phyloP scores from a whole-genome alignment of 805 yeast species.

The Clavispora fructus region DNA sequence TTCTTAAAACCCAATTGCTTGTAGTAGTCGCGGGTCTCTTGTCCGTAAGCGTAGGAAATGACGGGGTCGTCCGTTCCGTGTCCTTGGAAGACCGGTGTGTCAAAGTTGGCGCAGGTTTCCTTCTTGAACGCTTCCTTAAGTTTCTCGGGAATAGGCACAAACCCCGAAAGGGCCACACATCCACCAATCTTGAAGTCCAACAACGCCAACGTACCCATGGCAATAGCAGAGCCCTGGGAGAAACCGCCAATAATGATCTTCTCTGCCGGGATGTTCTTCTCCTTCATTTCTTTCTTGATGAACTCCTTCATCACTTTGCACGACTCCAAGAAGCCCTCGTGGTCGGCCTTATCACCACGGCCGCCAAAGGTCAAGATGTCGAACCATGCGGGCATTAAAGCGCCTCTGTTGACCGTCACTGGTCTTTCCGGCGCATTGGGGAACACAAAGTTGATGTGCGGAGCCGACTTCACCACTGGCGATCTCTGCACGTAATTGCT shows the following conservation, averaged over 20 bases:
- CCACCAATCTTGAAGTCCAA: slow-evolving; percentile 70
- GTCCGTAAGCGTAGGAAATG: slow-evolving; percentile 40
- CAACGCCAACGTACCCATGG: slow-evolving; percentile 56
- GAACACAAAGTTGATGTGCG: slow-evolving; percentile 60
- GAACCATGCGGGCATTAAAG: slow-evolving; percentile 80
- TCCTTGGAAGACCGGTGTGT: slow-evolving; percentile 80
- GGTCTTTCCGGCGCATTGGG: slow-evolving; percentile 84
- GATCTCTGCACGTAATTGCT: slow-evolving; percentile 54
- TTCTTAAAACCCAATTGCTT: slow-evolving; percentile 40
- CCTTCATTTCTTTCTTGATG: slow-evolving; percentile 49
- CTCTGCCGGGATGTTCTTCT: slow-evolving; percentile 48
- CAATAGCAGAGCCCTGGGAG: slow-evolving; percentile 86
- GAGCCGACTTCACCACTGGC: slow-evolving; percentile 44
- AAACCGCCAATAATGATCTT: slow-evolving; percentile 91
- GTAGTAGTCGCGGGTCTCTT: slow-evolving; percentile 40
- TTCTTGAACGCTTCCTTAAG: slow-evolving; percentile 15
- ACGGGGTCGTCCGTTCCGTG: slow-evolving; percentile 82
- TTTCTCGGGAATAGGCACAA: slow-evolving; percentile 35
- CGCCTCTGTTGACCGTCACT: slow-evolving; percentile 63
- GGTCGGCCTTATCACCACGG: slow-evolving; percentile 44
- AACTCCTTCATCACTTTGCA: slow-evolving; percentile 40
- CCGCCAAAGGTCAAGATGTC: slow-evolving; percentile 59
- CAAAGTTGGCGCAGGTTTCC: slow-evolving; percentile 32
- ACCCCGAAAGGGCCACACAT: slow-evolving; percentile 72
- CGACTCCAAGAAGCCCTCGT: slow-evolving; percentile 48